Base-by-base conservation (phyloP, 2,329 filamentous ascomycete genomes). In the Leptosphaerulina australis region DNA sequence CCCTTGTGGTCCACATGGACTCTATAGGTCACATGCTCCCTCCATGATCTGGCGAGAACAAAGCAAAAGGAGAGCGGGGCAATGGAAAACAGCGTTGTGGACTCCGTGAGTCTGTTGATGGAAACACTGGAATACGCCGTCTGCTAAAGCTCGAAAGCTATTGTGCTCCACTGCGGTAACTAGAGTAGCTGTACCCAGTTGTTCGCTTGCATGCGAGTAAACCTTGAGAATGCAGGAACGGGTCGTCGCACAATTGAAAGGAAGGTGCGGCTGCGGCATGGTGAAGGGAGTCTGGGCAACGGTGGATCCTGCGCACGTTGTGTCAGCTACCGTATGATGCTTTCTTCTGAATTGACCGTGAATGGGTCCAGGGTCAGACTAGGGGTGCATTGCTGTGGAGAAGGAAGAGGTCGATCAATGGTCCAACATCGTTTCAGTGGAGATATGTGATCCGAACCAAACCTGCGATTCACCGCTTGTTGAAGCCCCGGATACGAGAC, bases 101-200 rank as follows among this genome's bases (percentile, higher is more conserved):
- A 21, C 22, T 44, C 8, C 38, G 41, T 31, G 43, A 35, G 10
- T 45, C 12, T 38, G 28, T 34, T 18, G 43, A 24, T 33, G 20
- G 10, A 28, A 34, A 52, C 14, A 44, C 17, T 52, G 31, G 28
- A 38, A 4, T n/a, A 11, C 24, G 37, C 28, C 22, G 24, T 33
- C 36, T 38, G 33, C 17, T 26, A 24, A 18, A 34, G 38, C 21
- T 40, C 29, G 20, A 46, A n/a, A 35, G 30, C 48, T 51, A 51
- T 33, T 20, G 20, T 34, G 22, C 37, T 47, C 49, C 49, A 53
- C 49, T 38, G 20, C 44, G 49, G 49, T 53, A 39, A 22, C 49
- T 47, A 53, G 37, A 24, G 28, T 47, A 47, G 43, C 4, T 30
- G 18, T 43, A 20, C 14, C 43, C 22, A 38, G 29, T 28, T 29